Conservation (phyloP, 2,329 filamentous ascomycete genomes). For the Lecanicillium sp. region DNA sequence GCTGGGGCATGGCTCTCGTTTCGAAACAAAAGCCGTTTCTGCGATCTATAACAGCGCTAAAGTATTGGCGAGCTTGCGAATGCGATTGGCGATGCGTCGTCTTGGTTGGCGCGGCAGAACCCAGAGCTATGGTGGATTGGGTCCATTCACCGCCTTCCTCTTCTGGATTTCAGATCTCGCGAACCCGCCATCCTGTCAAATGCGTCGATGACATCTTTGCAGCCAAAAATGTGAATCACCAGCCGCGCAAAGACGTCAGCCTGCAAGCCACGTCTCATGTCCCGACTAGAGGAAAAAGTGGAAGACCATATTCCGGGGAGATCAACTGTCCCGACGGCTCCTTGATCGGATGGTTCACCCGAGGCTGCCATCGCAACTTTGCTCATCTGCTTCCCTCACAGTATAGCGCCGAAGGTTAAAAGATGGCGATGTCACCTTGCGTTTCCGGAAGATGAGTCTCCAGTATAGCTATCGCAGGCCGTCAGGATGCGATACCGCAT, state of each 20-base stretch:
- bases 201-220: not conserved
- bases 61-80: not conserved
- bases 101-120: slow-evolving; percentile 23
- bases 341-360: not conserved
- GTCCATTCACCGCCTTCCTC: slow-evolving; percentile 22
- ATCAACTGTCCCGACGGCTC: not conserved
- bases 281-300: no score
- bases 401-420: not conserved
- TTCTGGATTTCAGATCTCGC: slow-evolving; percentile 1
- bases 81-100: slow-evolving; percentile 16
- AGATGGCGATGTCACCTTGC: not conserved
- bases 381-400: not conserved
- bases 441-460: not conserved
- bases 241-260: not conserved
- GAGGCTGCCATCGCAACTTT: not conserved
- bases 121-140: slow-evolving; percentile 10
- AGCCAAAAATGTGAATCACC: slow-evolving; percentile 1
- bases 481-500: not conserved
- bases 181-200: slow-evolving; percentile 8
- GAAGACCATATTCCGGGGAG: not conserved
- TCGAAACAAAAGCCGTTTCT: not conserved
- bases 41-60: not conserved
- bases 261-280: not conserved
- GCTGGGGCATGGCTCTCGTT: slow-evolving; percentile 11
- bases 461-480: not conserved